A percentile compares a stretch with the other conserved stretches of the same genome.
Conservation (phyloP, 2,329 filamentous ascomycete species). For the Dothideomycetidae sp. region DNA sequence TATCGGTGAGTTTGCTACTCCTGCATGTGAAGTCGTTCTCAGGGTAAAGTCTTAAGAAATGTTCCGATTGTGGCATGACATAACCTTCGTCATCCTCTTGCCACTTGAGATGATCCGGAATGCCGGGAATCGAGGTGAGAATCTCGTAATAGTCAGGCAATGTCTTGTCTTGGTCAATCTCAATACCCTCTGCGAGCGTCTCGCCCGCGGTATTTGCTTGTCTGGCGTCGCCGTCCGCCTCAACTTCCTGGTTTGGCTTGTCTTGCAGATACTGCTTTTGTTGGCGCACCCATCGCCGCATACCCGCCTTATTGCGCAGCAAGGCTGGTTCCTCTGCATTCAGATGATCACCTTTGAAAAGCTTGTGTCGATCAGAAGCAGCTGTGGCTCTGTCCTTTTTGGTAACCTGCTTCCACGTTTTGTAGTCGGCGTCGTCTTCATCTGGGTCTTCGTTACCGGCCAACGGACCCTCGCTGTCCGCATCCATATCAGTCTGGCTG, state of each 20-base stretch:
- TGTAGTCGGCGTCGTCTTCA: slow-evolving; percentile 81
- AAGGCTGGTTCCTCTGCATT: slow-evolving; percentile 81
- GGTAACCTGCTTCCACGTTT: slow-evolving; percentile 97
- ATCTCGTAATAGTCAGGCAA: slow-evolving; percentile 92
- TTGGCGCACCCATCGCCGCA: slow-evolving; percentile 74
- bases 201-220: slow-evolving; percentile 43
- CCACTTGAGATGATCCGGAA: slow-evolving; percentile 68
- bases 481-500: slow-evolving; percentile 79
- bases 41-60: slow-evolving; percentile 66
- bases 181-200: slow-evolving; percentile 87
- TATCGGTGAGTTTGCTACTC: slow-evolving; percentile 57
- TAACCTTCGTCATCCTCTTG: slow-evolving; percentile 78
- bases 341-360: slow-evolving; percentile 74
- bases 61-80: slow-evolving; percentile 74
- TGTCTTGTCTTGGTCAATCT: slow-evolving; percentile 68
- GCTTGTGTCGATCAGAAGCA: slow-evolving; percentile 68
- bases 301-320: slow-evolving; percentile 69
- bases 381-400: slow-evolving; percentile 85
- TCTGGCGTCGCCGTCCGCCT: slow-evolving; percentile 33
- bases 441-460: slow-evolving; percentile 61
- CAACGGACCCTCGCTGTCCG: slow-evolving; percentile 59
- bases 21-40: slow-evolving; percentile 62
- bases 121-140: slow-evolving; percentile 70
- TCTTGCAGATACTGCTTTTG: slow-evolving; percentile 43
- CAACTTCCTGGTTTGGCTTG: slow-evolving; percentile 32